These are phyloP conservation scores for Pelargonium citronellum DNA, from an alignment of 441 rosid genomes.

Conservation along the genomic window DNA sequence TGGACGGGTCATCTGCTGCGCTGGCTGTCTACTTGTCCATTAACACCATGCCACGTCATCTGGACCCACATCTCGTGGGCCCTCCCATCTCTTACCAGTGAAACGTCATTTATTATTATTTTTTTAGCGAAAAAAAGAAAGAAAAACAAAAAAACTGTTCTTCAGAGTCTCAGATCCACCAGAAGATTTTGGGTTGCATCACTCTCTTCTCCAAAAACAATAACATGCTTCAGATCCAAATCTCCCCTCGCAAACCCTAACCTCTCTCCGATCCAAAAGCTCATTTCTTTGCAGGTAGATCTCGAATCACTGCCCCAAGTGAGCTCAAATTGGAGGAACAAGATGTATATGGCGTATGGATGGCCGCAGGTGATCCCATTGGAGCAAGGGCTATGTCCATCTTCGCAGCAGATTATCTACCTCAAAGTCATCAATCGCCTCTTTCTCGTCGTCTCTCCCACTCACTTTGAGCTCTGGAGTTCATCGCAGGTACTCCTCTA, in stretches of 20 bases:
- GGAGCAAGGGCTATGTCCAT: slow-evolving; percentile 51
- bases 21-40: no score
- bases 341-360: slow-evolving; percentile 93
- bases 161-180: slow-evolving; percentile 1
- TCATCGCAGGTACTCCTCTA: slow-evolving; percentile 61
- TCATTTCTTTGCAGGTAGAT: background rate
- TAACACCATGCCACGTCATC: no score
- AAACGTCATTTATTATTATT: no score
- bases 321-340: slow-evolving; percentile 9
- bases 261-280: slow-evolving; percentile 2
- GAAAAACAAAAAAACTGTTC: background rate
- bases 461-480: slow-evolving; percentile 91
- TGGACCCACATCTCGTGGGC: no score
- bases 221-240: slow-evolving; percentile 3
- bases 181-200: background rate
- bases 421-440: slow-evolving; percentile 59
- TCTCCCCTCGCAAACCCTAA: slow-evolving; percentile 4
- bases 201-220: no score
- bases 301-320: background rate
- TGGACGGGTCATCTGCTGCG: no score
- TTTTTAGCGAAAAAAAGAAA: background rate
- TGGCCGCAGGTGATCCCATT: slow-evolving; percentile 98
- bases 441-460: slow-evolving; percentile 69
- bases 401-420: slow-evolving; percentile 67
- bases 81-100: no score